These are phyloP conservation scores for Beauveria bassiana DNA, from an alignment of 2,329 filamentous ascomycete species.

Conservation along the genomic window DNA sequence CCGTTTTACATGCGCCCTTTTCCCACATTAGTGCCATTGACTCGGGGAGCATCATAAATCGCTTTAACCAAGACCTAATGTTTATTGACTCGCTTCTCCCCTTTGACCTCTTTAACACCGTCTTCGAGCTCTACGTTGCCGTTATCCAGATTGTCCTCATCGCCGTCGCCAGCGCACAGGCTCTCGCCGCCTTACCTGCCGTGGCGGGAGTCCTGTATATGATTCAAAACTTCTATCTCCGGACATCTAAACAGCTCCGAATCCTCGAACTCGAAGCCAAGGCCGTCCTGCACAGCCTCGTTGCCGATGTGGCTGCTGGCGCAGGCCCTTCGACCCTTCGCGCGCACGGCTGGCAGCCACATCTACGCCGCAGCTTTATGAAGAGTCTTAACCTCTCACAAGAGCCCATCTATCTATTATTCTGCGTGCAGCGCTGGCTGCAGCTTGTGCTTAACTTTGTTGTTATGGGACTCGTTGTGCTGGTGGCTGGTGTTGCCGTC, in stretches of 20 bases:
- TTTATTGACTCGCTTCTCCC: not conserved
- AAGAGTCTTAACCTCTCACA: not conserved
- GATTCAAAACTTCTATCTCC: not conserved
- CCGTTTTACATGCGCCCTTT: not conserved
- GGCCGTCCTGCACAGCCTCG: not conserved
- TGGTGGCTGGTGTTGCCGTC: not conserved
- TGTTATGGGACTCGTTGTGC: not conserved
- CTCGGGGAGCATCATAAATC: not conserved
- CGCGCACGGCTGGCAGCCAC: not conserved
- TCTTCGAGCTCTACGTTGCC: not conserved
- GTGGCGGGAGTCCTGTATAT: not conserved
- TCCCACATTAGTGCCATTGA: constrained; percentile 1
- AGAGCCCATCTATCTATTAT: not conserved
- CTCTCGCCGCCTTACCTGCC: not conserved
- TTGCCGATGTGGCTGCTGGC: not conserved
- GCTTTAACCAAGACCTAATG: constrained; percentile 3
- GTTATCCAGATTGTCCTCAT: not conserved
- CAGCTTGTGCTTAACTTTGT: constrained; percentile 5
- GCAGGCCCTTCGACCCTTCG: not conserved
- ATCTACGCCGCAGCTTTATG: not conserved
- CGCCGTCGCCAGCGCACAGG: not conserved
- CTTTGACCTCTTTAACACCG: not conserved
- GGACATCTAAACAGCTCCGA: not conserved
- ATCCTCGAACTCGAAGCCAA: constrained; percentile 3
- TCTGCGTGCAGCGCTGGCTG: constrained; percentile 3